These are phyloP conservation scores for Septoria petroselini DNA, from an alignment of 2,329 filamentous ascomycete genomes.

Conservation along the genomic window DNA sequence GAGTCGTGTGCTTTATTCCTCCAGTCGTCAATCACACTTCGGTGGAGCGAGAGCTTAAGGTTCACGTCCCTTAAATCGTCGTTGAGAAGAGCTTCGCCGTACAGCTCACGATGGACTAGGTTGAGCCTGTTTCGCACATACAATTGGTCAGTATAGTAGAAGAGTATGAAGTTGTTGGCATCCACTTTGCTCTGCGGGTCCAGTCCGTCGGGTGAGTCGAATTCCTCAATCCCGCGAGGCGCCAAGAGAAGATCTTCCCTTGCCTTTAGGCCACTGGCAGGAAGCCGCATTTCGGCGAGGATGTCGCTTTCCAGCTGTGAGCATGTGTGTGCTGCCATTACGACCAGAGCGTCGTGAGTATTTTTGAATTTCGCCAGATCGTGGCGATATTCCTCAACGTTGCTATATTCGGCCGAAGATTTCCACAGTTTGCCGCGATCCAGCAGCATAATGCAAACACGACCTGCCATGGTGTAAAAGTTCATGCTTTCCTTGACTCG, in stretches of 20 bases:
- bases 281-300: constrained; percentile 72
- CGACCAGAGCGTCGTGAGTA: constrained; percentile 42
- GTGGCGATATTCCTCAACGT: constrained; percentile 34
- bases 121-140: constrained; percentile 58
- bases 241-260: constrained; percentile 62
- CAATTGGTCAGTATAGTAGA: constrained; percentile 61
- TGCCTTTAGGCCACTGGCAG: constrained; percentile 58
- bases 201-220: constrained; percentile 30
- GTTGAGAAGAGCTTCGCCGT: constrained; percentile 45
- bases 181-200: constrained; percentile 22
- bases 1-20: constrained; percentile 54
- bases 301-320: constrained; percentile 93
- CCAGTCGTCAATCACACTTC: constrained; percentile 43
- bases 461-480: constrained; percentile 62
- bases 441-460: constrained; percentile 67
- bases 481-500: constrained; percentile 81
- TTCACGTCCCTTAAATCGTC: too few relatives aligned
- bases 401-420: too few relatives aligned
- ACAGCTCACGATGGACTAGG: constrained; percentile 54
- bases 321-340: constrained; percentile 85
- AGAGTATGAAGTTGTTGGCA: constrained; percentile 45
- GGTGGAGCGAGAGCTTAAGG: too few relatives aligned
- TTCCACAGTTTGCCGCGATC: constrained; percentile 59
- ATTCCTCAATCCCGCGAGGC: constrained; percentile 55
- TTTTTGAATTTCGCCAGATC: constrained; percentile 39